Conservation (phyloP, 1,284 basidiomycete genomes). For the Marasmius oreades region DNA sequence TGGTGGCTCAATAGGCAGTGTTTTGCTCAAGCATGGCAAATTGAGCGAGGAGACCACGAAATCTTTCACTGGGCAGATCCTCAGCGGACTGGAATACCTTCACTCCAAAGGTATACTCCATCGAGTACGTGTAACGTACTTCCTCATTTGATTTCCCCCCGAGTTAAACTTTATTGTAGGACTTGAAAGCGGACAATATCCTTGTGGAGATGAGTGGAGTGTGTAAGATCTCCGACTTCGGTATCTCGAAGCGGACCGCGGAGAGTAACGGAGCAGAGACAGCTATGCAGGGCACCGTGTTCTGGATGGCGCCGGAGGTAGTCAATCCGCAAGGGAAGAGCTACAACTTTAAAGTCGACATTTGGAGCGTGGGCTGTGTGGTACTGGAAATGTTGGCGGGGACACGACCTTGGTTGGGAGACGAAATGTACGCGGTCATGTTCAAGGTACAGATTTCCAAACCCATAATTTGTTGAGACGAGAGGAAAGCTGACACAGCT, state of each 20-base stretch:
- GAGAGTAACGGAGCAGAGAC: constrained; percentile 77
- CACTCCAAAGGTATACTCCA: constrained; percentile 92
- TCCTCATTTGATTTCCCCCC: constrained; percentile 8
- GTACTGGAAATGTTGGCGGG: constrained; percentile 99
- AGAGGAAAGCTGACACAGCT: constrained; percentile 2
- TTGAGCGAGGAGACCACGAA: constrained; percentile 92
- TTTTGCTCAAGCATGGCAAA: constrained; percentile 89
- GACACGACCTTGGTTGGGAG: constrained; percentile 87
- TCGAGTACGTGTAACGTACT: constrained; percentile 50
- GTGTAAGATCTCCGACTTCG: constrained; percentile 99
- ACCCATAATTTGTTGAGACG: constrained; percentile 4
- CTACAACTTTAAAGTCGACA: constrained; percentile 96
- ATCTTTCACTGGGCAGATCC: constrained; percentile 91
- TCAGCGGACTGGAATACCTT: constrained; percentile 90
- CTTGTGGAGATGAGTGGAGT: constrained; percentile 90
- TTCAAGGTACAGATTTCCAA: constrained; percentile 78
- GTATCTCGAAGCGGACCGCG: constrained; percentile 87
- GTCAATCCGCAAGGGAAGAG: constrained; percentile 80
- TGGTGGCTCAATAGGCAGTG: constrained; percentile 93
- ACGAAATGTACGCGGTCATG: constrained; percentile 91
- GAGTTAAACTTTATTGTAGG: constrained; percentile 40
- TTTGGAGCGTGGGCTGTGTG: constrained; percentile 98
- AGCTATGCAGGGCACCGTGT: constrained; percentile 95
- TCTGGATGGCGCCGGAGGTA: constrained; percentile 99
- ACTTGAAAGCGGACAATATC: constrained; percentile 98